phyloP scores from a whole-genome alignment of 345 rosid genomes.

The Erysimum cheiranthoides region DNA sequence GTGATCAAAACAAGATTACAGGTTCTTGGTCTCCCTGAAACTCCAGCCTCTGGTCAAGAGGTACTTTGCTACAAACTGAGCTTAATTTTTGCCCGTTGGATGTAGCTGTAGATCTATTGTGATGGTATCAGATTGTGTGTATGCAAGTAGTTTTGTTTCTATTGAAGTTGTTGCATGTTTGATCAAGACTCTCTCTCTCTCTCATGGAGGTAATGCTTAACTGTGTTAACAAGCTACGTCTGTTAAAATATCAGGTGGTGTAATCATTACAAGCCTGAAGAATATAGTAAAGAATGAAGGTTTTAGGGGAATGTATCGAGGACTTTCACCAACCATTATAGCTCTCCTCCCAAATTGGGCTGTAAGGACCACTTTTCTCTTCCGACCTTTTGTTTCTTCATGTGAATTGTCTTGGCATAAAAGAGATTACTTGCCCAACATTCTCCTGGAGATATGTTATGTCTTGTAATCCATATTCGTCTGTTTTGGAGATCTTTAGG shows the following conservation, averaged over 20 bases:
- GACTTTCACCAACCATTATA: conserved; percentile 90
- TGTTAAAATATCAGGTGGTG: conserved; percentile 61
- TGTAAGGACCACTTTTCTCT: conserved; percentile 56
- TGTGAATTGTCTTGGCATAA: neutral
- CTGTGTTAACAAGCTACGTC: conserved; percentile 6
- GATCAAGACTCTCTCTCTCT: conserved; percentile 14
- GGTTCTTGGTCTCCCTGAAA: conserved; percentile 80
- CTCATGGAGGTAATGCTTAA: neutral
- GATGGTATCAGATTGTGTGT: neutral
- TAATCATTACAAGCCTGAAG: conserved; percentile 71
- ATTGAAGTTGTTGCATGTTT: conserved; percentile 17
- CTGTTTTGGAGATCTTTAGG: neutral
- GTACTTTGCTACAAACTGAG: conserved; percentile 45
- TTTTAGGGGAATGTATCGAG: conserved; percentile 82
- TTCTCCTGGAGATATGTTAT: neutral
- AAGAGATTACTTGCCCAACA: conserved; percentile 26
- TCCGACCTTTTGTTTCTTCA: conserved; percentile 5
- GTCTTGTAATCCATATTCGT: conserved; percentile 43
- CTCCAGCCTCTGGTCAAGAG: conserved; percentile 58
- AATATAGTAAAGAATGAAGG: conserved; percentile 76
- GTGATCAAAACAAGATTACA: conserved; percentile 97
- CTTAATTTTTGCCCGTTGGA: conserved; percentile 9
- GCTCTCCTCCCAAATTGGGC: conserved; percentile 99
- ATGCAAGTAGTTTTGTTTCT: conserved; percentile 16
- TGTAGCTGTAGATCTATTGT: conserved; percentile 12